Evolutionary conservation across 345 rosid species (phyloP), one percentile per base, ranked within the genome.

Genomic region (Gynandropsis gynandra): DNA sequence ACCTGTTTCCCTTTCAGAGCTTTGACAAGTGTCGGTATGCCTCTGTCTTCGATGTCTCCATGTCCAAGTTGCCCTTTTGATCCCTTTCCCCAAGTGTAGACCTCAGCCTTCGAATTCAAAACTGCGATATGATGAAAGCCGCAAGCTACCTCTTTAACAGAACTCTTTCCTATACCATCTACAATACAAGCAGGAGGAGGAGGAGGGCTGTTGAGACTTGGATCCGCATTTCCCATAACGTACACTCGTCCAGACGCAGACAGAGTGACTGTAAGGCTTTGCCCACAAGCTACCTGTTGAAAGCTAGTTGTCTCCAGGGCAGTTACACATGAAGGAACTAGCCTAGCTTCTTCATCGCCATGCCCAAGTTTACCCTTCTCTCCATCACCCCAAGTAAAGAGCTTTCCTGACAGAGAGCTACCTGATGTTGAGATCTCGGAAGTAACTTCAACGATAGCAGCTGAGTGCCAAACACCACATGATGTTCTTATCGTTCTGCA

Each of bases 371-470:
- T 70, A 50, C 81, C 77, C 51, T 78, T 64, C 41, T 74, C 79
- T 49, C 81, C 87, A 71, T 77, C 67, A 17, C 87, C 87, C 87
- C 87, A 77, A 5, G 87, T 80, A 52, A 80, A 80, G 12, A 80
- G 77, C 61, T 71, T 75, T 11, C 80, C 82, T n/a, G 61, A 56
- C 42, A 65, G 64, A 36, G 45, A 38, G 44, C 46, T 64, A 32
- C 42, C 58, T 1, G 71, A 56, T 35, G 57, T 34, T 4, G 72
- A 60, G 29, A 49, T 53, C 33, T 60, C 79, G 32, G 51, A 42
- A 43, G 42, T 63, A 58, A 74, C 73, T 60, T 61, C 70, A 24
- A 75, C 81, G 56, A 80, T 50, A 27, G 87, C 87, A 62, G 87
- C 81, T 37, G 83, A 71, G 75, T 80, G 87, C 87, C 83, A 80